phyloP scores from a whole-genome alignment of 345 rosid species.

The Citrus inodora region DNA sequence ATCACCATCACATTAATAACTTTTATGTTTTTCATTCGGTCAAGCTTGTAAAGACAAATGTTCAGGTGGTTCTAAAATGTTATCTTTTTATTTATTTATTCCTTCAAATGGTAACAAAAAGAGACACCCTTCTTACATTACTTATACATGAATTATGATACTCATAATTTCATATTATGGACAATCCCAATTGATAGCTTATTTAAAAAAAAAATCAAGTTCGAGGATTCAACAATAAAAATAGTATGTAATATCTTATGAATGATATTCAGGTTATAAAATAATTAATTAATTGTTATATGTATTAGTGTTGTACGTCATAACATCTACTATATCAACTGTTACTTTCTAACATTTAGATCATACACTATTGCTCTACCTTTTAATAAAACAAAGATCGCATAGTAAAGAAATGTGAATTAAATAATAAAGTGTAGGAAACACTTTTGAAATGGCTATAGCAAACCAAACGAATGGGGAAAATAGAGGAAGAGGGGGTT shows the following conservation, averaged over 20 bases:
- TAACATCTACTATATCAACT: accelerated
- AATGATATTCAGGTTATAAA: no score
- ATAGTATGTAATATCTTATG: no score
- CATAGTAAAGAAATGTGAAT: no score
- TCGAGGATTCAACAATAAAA: no score
- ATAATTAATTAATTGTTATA: no score
- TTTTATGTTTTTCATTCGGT: neutral
- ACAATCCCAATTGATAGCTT: no score
- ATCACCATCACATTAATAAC: neutral
- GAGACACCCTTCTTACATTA: neutral
- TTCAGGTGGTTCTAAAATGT: neutral
- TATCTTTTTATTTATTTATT: neutral
- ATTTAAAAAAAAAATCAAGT: no score
- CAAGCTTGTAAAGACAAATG: neutral
- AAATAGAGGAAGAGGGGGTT: conserved; percentile 14
- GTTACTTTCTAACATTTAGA: no score
- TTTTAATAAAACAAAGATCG: neutral
- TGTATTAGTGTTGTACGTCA: accelerated
- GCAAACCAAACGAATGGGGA: conserved; percentile 3
- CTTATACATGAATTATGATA: neutral
- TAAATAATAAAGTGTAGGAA: neutral
- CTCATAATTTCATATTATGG: neutral
- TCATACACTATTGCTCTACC: no score
- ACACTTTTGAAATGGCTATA: neutral
- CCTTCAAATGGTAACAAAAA: neutral